Conservation (phyloP, 2,329 filamentous ascomycete genomes). For the Ceratocystis cacaofunesta region DNA sequence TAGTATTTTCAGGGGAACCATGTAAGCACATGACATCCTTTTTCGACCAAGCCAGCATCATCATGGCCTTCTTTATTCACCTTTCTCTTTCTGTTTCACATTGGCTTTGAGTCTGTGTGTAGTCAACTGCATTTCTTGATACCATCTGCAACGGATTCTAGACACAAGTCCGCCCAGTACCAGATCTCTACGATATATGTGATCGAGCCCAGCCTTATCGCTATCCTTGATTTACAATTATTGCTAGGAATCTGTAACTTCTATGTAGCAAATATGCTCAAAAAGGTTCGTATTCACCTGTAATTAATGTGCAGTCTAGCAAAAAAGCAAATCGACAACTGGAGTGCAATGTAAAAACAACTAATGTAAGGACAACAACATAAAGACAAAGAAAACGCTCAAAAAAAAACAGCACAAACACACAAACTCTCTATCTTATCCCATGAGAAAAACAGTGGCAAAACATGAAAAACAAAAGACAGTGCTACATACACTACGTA, state of each 20-base stretch:
- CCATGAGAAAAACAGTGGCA: conserved; percentile 1
- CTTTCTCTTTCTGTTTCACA: neutral
- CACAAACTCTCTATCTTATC: conserved; percentile 5
- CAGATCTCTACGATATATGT: neutral
- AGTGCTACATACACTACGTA: neutral
- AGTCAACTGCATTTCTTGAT: neutral
- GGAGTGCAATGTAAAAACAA: neutral
- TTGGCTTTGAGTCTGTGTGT: neutral
- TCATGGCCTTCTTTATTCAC: neutral
- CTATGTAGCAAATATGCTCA: neutral
- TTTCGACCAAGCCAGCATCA: neutral
- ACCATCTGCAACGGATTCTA: neutral
- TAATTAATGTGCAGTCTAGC: neutral
- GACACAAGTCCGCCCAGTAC: neutral
- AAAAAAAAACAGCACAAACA: neutral
- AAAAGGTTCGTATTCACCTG: neutral
- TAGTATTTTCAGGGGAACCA: conserved; percentile 12
- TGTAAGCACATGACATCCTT: neutral
- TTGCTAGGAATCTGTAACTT: neutral
- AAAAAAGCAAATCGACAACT: neutral
- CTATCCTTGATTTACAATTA: neutral
- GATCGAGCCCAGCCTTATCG: neutral
- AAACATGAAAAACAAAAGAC: neutral
- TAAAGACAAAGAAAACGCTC: conserved; percentile 1
- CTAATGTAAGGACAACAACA: neutral